Conservation (phyloP, 2,329 filamentous ascomycete genomes). For the Lasiodiplodia sp. region DNA sequence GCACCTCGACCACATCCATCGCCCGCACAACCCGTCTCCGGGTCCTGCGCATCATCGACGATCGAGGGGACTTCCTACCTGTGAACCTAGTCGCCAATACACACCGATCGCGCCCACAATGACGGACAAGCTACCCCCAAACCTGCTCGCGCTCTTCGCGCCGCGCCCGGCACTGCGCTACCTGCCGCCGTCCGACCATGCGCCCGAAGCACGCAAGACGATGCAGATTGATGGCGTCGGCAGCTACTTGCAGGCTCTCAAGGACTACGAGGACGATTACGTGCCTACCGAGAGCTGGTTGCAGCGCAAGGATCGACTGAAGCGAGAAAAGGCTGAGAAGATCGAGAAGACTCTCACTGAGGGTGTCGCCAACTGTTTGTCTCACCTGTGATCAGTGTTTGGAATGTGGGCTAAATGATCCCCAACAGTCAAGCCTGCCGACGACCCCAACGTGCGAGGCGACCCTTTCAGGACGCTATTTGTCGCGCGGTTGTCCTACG, state of each 20-base stretch:
- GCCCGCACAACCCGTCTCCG: neutral
- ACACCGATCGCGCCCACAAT: slow-evolving; percentile 57
- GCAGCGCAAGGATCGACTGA: slow-evolving; percentile 82
- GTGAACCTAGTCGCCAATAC: neutral
- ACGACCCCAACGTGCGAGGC: slow-evolving; percentile 88
- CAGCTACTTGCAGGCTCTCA: slow-evolving; percentile 74
- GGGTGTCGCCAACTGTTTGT: slow-evolving; percentile 69
- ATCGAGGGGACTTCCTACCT: neutral
- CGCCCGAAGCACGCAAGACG: slow-evolving; percentile 82
- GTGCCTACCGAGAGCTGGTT: slow-evolving; percentile 91
- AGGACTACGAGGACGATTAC: slow-evolving; percentile 79
- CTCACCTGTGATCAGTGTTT: slow-evolving; percentile 15
- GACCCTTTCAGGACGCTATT: slow-evolving; percentile 97
- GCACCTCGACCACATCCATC: slow-evolving; percentile 8
- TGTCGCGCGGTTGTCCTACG: slow-evolving; percentile 87
- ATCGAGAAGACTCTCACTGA: slow-evolving; percentile 70
- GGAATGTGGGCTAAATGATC: neutral
- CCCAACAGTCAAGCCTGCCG: slow-evolving; percentile 74
- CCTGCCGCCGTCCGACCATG: slow-evolving; percentile 81
- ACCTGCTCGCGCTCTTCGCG: slow-evolving; percentile 92
- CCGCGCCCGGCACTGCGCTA: slow-evolving; percentile 91
- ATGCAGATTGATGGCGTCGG: slow-evolving; percentile 76
- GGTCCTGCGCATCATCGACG: neutral
- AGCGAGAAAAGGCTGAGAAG: slow-evolving; percentile 76
- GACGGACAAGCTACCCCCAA: slow-evolving; percentile 96